Evolutionary conservation across 768 basidiomycete genomes (phyloP), one percentile per base, ranked within the genome.

Genomic region (Tricholoma bakamatsutake): DNA sequence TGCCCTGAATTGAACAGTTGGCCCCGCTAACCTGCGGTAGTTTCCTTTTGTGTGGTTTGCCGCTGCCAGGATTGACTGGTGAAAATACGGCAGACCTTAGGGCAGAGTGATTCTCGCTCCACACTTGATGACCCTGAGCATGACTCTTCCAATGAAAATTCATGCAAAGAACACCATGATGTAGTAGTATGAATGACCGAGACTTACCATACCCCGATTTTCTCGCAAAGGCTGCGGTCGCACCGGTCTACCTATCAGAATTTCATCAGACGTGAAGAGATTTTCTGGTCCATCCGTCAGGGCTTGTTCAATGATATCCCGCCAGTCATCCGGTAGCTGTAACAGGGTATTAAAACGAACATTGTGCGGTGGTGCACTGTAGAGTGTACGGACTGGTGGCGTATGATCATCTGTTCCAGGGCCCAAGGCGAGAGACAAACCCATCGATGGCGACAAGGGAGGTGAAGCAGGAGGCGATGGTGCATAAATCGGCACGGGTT

Each of bases 401-500:
- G 47, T 33, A 18, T 37, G 37, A 33, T 45, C n/a, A 17, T 57
- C 55, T 17, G 48, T 30, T 24, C 27, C 56, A 45, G 55, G 33
- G 34, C 52, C 31, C 46, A 57, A 50, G n/a, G 52, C 51, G 42
- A 56, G 56, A 34, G 56, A 47, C 52, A 59, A 52, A 24, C 54
- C 52, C 12, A 50, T 50, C 33, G 58, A 43, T 42, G 55, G 37
- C 11, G 56, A 37, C 54, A 57, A 13, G 13, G 64, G 66, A 12
- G 77, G 77, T 5, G 76, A 76, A 1, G 77, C 69, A 48, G 83
- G 80, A 5, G 85, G 82, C 11, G 86, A 85, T 33, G 86, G 86
- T 43, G 85, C 74, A 68, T 81, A 87, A 52, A 70, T 69, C 3
- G 87, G 87, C 39, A 80, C 85, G 31, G 87, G 87, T 66, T 89